These are phyloP conservation scores for Ophiocordyceps australis DNA, from an alignment of 2,329 filamentous ascomycete genomes.

Conservation along the genomic window DNA sequence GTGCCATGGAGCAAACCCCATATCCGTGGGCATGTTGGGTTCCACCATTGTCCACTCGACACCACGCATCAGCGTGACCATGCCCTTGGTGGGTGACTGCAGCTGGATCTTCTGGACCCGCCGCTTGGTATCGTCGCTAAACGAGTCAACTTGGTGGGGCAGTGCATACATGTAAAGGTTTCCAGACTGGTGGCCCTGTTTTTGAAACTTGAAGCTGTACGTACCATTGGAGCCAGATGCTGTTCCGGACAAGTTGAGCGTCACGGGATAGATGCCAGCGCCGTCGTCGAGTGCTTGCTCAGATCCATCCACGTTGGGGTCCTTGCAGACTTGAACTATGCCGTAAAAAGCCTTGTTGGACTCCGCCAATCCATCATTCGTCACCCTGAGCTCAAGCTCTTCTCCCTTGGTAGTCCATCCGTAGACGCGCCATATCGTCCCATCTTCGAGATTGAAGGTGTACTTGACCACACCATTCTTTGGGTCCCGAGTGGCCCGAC, in stretches of 20 bases:
- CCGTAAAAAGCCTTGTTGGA: constrained; percentile 56
- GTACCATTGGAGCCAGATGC: constrained; percentile 39
- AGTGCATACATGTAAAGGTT: constrained; percentile 71
- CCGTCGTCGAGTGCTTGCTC: constrained; percentile 59
- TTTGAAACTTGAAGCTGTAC: constrained; percentile 61
- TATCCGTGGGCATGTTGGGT: constrained; percentile 46
- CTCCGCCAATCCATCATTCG: constrained; percentile 45
- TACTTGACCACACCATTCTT: constrained; percentile 59
- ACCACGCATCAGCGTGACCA: constrained; percentile 52
- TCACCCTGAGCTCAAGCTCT: constrained; percentile 47
- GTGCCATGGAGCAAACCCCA: constrained; percentile 69
- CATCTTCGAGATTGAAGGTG: constrained; percentile 52
- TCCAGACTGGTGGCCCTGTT: constrained; percentile 40
- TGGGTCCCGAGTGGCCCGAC: constrained; percentile 32
- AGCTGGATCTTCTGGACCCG: constrained; percentile 39
- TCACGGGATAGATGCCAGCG: constrained; percentile 55
- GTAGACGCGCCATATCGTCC: constrained; percentile 66
- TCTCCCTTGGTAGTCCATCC: constrained; percentile 40
- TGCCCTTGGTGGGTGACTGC: constrained; percentile 72
- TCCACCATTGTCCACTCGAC: constrained; percentile 68
- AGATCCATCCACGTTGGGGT: constrained; percentile 32
- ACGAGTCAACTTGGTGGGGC: constrained; percentile 68
- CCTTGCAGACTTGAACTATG: constrained; percentile 67
- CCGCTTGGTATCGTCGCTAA: constrained; percentile 38
- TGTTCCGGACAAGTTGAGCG: constrained; percentile 45